Evolutionary conservation across 1,139 yeast species (phyloP).

Genomic region (Debaryomyces robertsiae): DNA sequence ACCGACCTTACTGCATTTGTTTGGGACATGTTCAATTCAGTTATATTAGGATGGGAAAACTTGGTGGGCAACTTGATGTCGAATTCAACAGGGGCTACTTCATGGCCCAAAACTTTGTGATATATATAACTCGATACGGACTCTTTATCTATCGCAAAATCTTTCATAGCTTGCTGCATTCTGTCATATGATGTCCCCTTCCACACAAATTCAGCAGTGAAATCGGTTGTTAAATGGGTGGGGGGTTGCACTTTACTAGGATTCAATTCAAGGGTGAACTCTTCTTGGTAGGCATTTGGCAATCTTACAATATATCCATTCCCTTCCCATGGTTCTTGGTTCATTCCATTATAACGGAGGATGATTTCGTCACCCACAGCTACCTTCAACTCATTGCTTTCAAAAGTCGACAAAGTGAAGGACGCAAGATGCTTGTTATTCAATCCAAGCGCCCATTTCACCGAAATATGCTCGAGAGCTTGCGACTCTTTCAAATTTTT

Average conservation of each 20-base stretch:
- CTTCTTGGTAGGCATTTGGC: conserved; percentile 70
- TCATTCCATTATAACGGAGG: conserved; percentile 57
- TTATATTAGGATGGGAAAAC: conserved; percentile 66
- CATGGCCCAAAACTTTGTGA: conserved; percentile 82
- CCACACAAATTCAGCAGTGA: conserved; percentile 90
- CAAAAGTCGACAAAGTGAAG: conserved; percentile 68
- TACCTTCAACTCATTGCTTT: conserved; percentile 66
- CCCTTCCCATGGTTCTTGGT: conserved; percentile 65
- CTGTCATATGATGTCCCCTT: conserved; percentile 80
- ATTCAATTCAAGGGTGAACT: conserved; percentile 70
- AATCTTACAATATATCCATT: conserved; percentile 70
- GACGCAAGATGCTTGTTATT: conserved; percentile 70
- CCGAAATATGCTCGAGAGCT: conserved; percentile 71
- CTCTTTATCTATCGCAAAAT: conserved; percentile 70
- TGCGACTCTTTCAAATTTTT: conserved; percentile 75
- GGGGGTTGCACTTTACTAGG: conserved; percentile 46
- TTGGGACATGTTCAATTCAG: conserved; percentile 78
- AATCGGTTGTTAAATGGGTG: conserved; percentile 63
- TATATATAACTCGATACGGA: conserved; percentile 79
- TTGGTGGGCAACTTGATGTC: conserved; percentile 60
- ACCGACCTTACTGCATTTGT: conserved; percentile 75
- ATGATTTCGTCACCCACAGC: conserved; percentile 85
- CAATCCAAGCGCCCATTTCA: conserved; percentile 73
- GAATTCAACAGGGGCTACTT: conserved; percentile 65
- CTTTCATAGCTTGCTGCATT: conserved; percentile 76